These are phyloP conservation scores for Pleurotus tuoliensis DNA, from an alignment of 768 basidiomycete species.

Conservation along the genomic window DNA sequence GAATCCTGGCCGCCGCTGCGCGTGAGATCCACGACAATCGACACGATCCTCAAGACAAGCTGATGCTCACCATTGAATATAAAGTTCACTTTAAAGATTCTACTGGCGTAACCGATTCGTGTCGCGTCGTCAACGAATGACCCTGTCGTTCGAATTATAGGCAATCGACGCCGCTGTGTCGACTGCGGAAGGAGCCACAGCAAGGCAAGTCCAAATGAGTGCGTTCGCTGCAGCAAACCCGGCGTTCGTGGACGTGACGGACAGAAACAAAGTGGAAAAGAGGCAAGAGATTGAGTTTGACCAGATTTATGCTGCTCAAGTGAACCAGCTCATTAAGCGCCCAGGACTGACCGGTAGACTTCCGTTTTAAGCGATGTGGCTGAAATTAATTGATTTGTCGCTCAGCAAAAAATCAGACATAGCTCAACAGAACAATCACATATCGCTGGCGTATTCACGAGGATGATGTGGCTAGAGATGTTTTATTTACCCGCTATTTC, in stretches of 20 bases:
- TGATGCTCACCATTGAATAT: slow-evolving; percentile 24
- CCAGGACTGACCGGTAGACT: neutral
- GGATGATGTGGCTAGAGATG: neutral
- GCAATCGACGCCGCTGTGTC: neutral
- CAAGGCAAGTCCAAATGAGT: slow-evolving; percentile 3
- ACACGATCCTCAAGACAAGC: slow-evolving; percentile 9
- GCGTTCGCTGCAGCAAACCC: neutral
- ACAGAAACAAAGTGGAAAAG: slow-evolving; percentile 4
- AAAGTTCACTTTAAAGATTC: slow-evolving; percentile 6
- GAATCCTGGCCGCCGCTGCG: slow-evolving; percentile 44
- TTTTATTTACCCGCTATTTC: neutral
- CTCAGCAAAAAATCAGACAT: neutral
- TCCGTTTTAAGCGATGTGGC: neutral
- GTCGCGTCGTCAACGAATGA: slow-evolving; percentile 30
- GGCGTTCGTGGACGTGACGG: neutral
- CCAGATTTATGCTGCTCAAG: slow-evolving; percentile 20
- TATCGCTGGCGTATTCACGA: neutral
- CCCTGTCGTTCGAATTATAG: neutral
- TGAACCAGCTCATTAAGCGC: slow-evolving; percentile 8
- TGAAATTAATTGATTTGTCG: neutral
- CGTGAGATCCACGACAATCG: slow-evolving; percentile 24
- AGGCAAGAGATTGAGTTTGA: slow-evolving; percentile 10
- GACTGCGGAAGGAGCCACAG: neutral
- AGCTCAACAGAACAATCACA: neutral
- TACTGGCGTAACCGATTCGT: slow-evolving; percentile 16